Evolutionary conservation across 192 early-diverging fungal species (phyloP), one percentile per base, ranked within the genome.

Genomic region (Pilaira anomala): DNA sequence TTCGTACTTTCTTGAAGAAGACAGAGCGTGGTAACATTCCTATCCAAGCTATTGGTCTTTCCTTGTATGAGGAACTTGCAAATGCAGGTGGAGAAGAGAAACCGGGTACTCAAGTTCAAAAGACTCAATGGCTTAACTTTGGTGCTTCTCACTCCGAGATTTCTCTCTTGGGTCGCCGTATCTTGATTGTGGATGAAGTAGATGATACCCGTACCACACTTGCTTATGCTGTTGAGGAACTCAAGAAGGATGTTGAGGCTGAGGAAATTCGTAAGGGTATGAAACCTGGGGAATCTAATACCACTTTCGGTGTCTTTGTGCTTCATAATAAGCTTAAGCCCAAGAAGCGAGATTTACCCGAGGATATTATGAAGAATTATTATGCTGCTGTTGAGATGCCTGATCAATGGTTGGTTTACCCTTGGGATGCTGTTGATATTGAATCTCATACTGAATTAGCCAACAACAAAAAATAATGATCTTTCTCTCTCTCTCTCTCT

Each of bases 111-210:
- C 78, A 85, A 60, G 89, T 91, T 1, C 82, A 83, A 69, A 91
- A 91, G 76, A 89, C 88, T 7, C 89, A 91, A 66, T 91, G 89
- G 89, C 78, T 91, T 46, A 88, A 89, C 68, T 88, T 88, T 78
- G 87, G 83, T 44, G 78, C 79, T n/a, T 60, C 71, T 59, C 82
- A 85, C 33, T 81, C 82, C 3, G 78, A 85, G 44, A 78, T 77
- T 9, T 82, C 80, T 12, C 73, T 91, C 33, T 67, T 89, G 40
- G 89, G 89, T 3, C 78, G 87, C 42, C 77, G 78, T 68, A 89
- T 91, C 54, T 65, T 91, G 39, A 87, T 91, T 73, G 89, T 91
- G 0, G 89, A 91, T 53, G 89, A 91, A 44, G 88, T 91, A 13
- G 89, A 91, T 60, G 89, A 91, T 65, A 90, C 86, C 52, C 78